Evolutionary conservation across 2,329 filamentous ascomycete genomes (phyloP).

Genomic region (Atkinsonella texensis): DNA sequence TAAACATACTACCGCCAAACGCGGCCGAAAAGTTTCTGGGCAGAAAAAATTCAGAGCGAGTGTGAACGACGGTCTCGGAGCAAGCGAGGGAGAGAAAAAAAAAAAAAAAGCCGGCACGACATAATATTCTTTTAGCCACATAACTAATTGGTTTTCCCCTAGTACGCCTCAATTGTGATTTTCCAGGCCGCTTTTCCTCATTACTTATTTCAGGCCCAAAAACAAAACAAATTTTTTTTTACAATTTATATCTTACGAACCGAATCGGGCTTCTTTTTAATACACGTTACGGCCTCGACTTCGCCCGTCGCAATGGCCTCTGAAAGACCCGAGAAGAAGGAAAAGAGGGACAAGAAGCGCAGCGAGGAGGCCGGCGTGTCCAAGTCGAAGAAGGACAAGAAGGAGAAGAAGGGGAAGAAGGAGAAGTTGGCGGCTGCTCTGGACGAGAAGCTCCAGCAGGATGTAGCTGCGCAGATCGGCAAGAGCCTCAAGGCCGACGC

Average conservation of each 20-base stretch:
- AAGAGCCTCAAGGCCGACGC: slow-evolving; percentile 27
- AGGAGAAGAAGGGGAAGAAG: slow-evolving; percentile 59
- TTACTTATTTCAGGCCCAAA: not conserved
- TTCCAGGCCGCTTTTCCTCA: not conserved
- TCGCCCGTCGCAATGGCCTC: slow-evolving; percentile 28
- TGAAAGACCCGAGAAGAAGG: slow-evolving; percentile 38
- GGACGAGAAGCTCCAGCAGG: slow-evolving; percentile 51
- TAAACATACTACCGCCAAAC: slow-evolving; percentile 18
- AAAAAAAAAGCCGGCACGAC: not conserved
- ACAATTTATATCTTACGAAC: slow-evolving; percentile 2
- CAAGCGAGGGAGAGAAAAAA: not conserved
- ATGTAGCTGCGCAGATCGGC: slow-evolving; percentile 30
- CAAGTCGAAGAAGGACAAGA: slow-evolving; percentile 47
- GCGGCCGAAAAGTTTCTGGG: slow-evolving; percentile 17
- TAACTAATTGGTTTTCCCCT: slow-evolving; percentile 11
- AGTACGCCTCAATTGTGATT: not conserved
- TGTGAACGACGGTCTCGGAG: not conserved
- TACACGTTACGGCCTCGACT: too few relatives aligned
- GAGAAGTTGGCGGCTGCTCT: slow-evolving; percentile 56
- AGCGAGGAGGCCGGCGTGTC: slow-evolving; percentile 40
- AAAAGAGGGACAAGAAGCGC: slow-evolving; percentile 50
- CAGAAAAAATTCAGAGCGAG: slow-evolving; percentile 19
- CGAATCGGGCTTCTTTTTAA: too few relatives aligned
- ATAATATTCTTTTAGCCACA: not conserved
- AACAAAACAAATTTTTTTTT: not conserved